phyloP scores from a whole-genome alignment of 2,329 filamentous ascomycete genomes.

The Colletotrichum noveboracense region DNA sequence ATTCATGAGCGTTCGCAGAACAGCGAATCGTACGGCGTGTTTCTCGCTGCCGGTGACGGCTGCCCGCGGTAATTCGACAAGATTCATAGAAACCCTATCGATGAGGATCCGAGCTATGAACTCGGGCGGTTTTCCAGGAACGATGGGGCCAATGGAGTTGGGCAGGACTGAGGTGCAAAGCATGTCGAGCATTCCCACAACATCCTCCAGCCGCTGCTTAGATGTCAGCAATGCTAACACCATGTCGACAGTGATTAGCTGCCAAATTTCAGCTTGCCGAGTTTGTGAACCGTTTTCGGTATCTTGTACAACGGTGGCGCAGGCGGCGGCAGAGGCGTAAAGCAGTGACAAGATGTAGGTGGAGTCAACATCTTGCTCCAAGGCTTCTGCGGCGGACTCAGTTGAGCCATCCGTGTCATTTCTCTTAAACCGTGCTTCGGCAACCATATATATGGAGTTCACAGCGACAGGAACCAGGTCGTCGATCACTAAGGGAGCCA shows the following conservation, averaged over 20 bases:
- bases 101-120: conserved; percentile 56
- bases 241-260: conserved; percentile 68
- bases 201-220: conserved; percentile 68
- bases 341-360: conserved; percentile 69
- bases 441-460: conserved; percentile 64
- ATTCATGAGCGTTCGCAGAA: conserved; percentile 60
- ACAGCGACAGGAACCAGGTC: conserved; percentile 61
- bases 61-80: conserved; percentile 61
- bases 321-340: conserved; percentile 66
- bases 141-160: conserved; percentile 70
- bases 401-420: conserved; percentile 50
- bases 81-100: conserved; percentile 66
- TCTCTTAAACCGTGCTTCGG: conserved; percentile 59
- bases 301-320: conserved; percentile 45
- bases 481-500: conserved; percentile 64
- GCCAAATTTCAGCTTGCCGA: conserved; percentile 66
- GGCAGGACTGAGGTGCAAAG: conserved; percentile 70
- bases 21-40: conserved; percentile 48
- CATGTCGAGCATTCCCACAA: conserved; percentile 68
- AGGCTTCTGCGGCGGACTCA: conserved; percentile 28
- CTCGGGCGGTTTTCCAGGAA: conserved; percentile 45
- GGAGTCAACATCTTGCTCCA: conserved; percentile 64
- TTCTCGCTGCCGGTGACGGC: conserved; percentile 42
- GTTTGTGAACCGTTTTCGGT: conserved; percentile 31
- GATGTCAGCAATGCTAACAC: conserved; percentile 71